Evolutionary conservation across 352 stramenopile species (phyloP), one percentile per base, ranked within the genome.

Genomic region (Globisporangium paddicum): DNA sequence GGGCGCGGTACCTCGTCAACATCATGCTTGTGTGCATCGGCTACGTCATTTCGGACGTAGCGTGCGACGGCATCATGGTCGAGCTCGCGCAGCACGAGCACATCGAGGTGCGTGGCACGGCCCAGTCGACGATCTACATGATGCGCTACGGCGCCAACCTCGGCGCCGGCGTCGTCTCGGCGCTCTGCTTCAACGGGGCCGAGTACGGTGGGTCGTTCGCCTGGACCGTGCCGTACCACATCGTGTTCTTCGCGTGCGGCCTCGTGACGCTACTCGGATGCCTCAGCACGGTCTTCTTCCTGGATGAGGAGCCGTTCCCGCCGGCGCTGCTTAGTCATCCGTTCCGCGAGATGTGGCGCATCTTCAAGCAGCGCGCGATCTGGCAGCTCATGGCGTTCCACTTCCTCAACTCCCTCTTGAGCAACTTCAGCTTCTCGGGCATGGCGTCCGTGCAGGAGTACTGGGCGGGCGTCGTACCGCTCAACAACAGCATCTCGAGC

Each of bases 71-170:
- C 3, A 67, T 89, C 49, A 84, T 91, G 69, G 77, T 89, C 50
- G 79, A 88, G 37, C 71, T 87, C 37, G 79, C 82, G 23, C 82
- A 89, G 60, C 72, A 84, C 42, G 79, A 91, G 44, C 75, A 79
- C 18, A 79, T 88, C 9, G 75, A 86, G 23, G 63, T 77, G 23
- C 79, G 82, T 50, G 82, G 82, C 40, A 76, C 61, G 44, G 66
- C 76, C 1, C 82, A 89, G 61, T 71, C 82, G 30, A 83, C 75
- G 14, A 86, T 87, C 34, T 89, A 89, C 67, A 83, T 87, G 16
- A 66, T 84, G 21, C 75, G 81, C 13, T 87, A 87, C 57, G 72
- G 63, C 6, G 69, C 67, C 18, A 82, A 73, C 25, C 68, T 85
- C 18, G 13, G 70, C 77, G 23, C 19, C 38, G 71, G 72, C 3